A percentile compares a stretch with the other conserved stretches of the same genome.
These are phyloP conservation scores for Chloromonas sp. DNA, from an alignment of 163 green algal species.

Conservation along the genomic window DNA sequence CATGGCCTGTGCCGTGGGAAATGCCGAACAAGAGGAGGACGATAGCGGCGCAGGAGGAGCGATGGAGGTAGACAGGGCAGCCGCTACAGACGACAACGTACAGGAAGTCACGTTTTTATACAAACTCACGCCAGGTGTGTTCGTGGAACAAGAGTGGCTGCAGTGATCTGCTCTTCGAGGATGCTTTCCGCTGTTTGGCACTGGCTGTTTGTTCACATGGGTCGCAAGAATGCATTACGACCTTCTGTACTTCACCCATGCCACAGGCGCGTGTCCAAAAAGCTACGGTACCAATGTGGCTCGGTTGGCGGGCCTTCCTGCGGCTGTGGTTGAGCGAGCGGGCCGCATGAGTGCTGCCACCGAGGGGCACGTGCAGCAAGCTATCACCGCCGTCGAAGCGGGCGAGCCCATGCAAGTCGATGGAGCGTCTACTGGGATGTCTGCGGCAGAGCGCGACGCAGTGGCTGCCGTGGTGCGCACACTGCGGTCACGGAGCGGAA, in stretches of 20 bases:
- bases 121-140: conserved; percentile 56
- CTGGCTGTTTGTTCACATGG: no score
- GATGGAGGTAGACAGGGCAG: background rate
- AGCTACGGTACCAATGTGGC: conserved; percentile 95
- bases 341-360: conserved; percentile 26
- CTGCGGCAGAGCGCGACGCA: no score
- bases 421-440: no score
- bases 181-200: no score
- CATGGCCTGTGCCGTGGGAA: conserved; percentile 80
- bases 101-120: conserved; percentile 92
- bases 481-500: no score
- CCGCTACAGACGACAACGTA: conserved; percentile 11
- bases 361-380: background rate
- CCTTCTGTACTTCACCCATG: no score
- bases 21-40: conserved; percentile 9
- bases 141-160: background rate
- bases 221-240: no score
- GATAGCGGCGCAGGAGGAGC: conserved; percentile 8
- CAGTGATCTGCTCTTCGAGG: background rate
- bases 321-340: conserved; percentile 37
- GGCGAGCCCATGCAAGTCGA: no score
- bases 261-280: conserved; percentile 79
- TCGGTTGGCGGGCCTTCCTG: conserved; percentile 64
- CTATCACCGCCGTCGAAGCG: no score
- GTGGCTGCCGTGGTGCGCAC: no score